phyloP scores from a whole-genome alignment of 2,329 filamentous ascomycete species.

The Ophiostoma triangulosporum region DNA sequence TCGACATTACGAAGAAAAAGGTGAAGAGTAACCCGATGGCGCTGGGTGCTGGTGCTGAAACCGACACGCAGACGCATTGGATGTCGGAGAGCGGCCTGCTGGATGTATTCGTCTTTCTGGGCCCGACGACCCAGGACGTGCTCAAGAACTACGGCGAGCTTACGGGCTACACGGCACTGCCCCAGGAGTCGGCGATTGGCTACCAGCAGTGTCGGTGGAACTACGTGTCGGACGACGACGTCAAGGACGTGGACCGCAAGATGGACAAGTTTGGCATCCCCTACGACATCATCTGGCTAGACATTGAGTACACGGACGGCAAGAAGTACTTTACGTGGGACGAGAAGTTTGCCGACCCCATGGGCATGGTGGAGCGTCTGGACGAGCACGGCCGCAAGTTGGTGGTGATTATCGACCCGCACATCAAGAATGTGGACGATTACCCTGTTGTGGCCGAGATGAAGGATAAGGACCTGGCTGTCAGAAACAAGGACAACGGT shows the following conservation, averaged over 20 bases:
- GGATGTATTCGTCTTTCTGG: slow-evolving; percentile 90
- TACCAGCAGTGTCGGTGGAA: slow-evolving; percentile 99
- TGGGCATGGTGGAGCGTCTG: slow-evolving; percentile 77
- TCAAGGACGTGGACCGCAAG: slow-evolving; percentile 89
- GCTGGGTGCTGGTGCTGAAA: slow-evolving; percentile 55
- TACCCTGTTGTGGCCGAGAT: slow-evolving; percentile 70
- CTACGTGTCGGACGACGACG: slow-evolving; percentile 92
- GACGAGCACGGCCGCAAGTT: slow-evolving; percentile 78
- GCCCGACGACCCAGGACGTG: slow-evolving; percentile 71
- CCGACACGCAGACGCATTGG: slow-evolving; percentile 85
- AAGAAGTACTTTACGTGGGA: slow-evolving; percentile 99
- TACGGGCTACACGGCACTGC: slow-evolving; percentile 81
- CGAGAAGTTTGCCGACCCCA: slow-evolving; percentile 71
- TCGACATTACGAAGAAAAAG: slow-evolving; percentile 79
- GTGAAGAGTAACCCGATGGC: slow-evolving; percentile 61
- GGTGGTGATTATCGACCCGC: slow-evolving; percentile 89
- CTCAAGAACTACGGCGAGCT: slow-evolving; percentile 75
- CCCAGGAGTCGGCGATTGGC: slow-evolving; percentile 80
- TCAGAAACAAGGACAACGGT: slow-evolving; percentile 79
- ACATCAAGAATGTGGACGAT: slow-evolving; percentile 82
- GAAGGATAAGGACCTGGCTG: slow-evolving; percentile 68
- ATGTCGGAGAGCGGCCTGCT: slow-evolving; percentile 83
- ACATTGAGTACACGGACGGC: slow-evolving; percentile 93
- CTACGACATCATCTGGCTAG: slow-evolving; percentile 98
- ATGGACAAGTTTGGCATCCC: slow-evolving; percentile 93